Evolutionary conservation across 306 rosid genomes (phyloP), one percentile per base, ranked within the genome.

Genomic region (Cucurbita pepo): DNA sequence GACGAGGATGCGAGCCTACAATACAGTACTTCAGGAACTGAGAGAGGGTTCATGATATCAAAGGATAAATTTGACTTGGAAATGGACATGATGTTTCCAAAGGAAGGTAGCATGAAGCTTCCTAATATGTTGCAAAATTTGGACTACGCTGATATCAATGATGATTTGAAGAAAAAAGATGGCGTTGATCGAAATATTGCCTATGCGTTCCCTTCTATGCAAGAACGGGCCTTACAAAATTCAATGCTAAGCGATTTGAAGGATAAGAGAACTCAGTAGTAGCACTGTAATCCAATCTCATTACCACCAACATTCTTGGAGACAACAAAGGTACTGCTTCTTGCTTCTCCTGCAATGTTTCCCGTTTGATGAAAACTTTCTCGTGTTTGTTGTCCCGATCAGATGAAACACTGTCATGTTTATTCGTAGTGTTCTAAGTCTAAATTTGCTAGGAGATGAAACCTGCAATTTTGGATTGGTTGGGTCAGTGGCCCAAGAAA

Each of bases 51-150:
- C 57, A 37, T 81, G 15, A 69, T 67, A 74, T 69, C 96, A 13
- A 89, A 85, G 77, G 89, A 86, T 18, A 87, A 84, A 74, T 83
- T 84, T 19, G 87, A 86, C 74, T n/a, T 79, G 51, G 94, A 89
- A 75, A 75, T 79, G 80, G 85, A 88, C 76, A 78, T 71, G 41
- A 73, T 59, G 74, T 80, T 73, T 63, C 60, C 82, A 67, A 87
- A 84, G 79, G 89, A 87, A 63, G 79, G 76, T 21, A 65, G 30
- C 41, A 44, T 74, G 81, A 22, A 55, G 44, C 72, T 83, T 77
- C 96, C 93, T 10, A 48, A 25, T 47, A 81, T 86, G 55, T 73
- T 90, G 73, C 80, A 84, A 71, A 83, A 89, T 60, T 74, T 93
- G 85, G 97, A 89, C 78, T 84, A 85, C 44, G 70, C 5, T 21